Base-by-base conservation (phyloP, 1,284 basidiomycete species). In the Sporisorium graminicola region DNA sequence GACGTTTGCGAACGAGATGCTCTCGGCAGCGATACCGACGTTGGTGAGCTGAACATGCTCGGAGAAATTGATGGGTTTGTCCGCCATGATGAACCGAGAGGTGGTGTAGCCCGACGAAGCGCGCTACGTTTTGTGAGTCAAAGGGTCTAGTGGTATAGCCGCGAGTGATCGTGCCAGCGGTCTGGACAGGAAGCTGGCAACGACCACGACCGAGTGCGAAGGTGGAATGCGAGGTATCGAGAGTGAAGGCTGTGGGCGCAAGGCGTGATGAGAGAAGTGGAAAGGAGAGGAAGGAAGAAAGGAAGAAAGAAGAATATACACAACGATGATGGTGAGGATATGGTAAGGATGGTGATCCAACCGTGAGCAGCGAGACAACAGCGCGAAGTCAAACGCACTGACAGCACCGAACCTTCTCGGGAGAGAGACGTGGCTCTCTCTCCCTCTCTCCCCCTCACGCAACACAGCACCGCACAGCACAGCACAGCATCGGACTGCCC, bases 1-100 rank as follows among this genome's bases (percentile, higher is more conserved):
- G 81, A 98, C 88, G 47, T 92, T 94, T 90, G 98, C 95, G 88
- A 99, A 99, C 40, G 94, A 95, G 86, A 99, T 99, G 75, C 94
- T 96, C 73, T 93, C 91, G 54, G 96, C 95, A 87, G 98, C 94
- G 79, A 99, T 90, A 80, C 95, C 96, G 79, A 99, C 89, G 86
- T 94, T 94, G 35, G 95, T 95, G 85, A 99, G 92, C 89, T 99
- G 94, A 56, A 78, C 72, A 64, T 78, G 83, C 70, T 77, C 77
- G 53, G 74, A 66, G 54, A 82, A 79, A 67, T 76, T 77, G 79
- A 85, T 85, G 57, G 84, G 84, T 68, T 82, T 85, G 69, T 85
- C 84, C 58, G 79, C 83, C 84, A 85, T 85, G 64, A 29, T 70
- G 58, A 49, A 5, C 18, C 20, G 54, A 16, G 24, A 18, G 44